Conservation (phyloP, 495 filamentous ascomycete genomes). For the Astrocystis sublimbata region DNA sequence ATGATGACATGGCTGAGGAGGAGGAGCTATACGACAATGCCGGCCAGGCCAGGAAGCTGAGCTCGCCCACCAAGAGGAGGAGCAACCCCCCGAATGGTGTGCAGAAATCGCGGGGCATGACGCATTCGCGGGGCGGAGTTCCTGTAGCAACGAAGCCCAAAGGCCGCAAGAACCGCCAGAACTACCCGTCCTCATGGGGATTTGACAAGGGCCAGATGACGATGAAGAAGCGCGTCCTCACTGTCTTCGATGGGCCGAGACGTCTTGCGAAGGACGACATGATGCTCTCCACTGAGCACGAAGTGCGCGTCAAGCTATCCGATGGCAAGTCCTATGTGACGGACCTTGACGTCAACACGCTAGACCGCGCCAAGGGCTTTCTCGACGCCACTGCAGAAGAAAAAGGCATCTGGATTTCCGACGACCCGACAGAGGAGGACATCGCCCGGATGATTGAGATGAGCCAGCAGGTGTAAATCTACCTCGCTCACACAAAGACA, state of each 20-base stretch:
- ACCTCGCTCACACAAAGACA: neutral
- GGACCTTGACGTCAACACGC: constrained; percentile 87
- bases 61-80: constrained; percentile 33
- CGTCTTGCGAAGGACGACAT: constrained; percentile 97
- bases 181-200: constrained; percentile 92
- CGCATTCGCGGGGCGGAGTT: constrained; percentile 63
- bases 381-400: constrained; percentile 75
- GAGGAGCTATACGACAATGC: constrained; percentile 45
- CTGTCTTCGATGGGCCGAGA: constrained; percentile 86
- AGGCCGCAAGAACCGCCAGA: constrained; percentile 76
- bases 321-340: constrained; percentile 79
- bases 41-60: constrained; percentile 28
- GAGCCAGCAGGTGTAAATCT: constrained; percentile 21
- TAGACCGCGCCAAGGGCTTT: constrained; percentile 83
- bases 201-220: constrained; percentile 88
- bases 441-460: constrained; percentile 45
- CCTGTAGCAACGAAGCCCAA: constrained; percentile 64
- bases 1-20: constrained; percentile 61
- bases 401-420: constrained; percentile 74
- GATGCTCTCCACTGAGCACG: constrained; percentile 95
- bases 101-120: constrained; percentile 57
- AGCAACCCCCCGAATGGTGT: constrained; percentile 51
- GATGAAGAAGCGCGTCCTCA: constrained; percentile 94
- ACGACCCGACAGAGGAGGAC: constrained; percentile 52
- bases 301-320: constrained; percentile 79